Percentiles rank a stretch among this genome's conserved stretches.
Conservation (phyloP, 2,329 filamentous ascomycete genomes). For the Fonsecaea nubica region DNA sequence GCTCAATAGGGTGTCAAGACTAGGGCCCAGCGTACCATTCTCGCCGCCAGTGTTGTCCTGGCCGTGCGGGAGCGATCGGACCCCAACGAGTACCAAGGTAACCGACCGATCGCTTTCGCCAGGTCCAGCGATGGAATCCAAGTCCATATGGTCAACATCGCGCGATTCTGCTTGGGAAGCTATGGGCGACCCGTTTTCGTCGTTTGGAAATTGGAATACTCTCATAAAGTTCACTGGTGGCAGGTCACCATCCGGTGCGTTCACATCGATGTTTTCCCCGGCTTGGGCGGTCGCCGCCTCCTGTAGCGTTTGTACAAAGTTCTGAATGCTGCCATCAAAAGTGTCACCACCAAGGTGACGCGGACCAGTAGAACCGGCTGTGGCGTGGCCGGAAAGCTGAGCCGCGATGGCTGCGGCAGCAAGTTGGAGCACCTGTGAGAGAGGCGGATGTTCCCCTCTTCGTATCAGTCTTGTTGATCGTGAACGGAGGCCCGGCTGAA, state of each 20-base stretch:
- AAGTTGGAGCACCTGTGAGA: constrained; percentile 67
- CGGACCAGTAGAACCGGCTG: constrained; percentile 62
- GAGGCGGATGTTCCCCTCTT: constrained; percentile 66
- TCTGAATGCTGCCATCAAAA: constrained; percentile 67
- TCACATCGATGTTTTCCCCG: constrained; percentile 49
- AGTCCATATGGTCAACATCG: constrained; percentile 47
- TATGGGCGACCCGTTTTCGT: constrained; percentile 45
- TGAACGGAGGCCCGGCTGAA: constrained; percentile 56
- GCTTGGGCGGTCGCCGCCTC: constrained; percentile 66
- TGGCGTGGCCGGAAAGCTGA: constrained; percentile 67
- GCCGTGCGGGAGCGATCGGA: constrained; percentile 66
- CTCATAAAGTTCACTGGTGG: constrained; percentile 71
- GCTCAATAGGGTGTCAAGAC: constrained; percentile 54
- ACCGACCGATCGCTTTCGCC: constrained; percentile 64
- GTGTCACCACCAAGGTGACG: constrained; percentile 61
- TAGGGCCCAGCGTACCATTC: constrained; percentile 44
- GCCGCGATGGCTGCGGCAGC: constrained; percentile 70
- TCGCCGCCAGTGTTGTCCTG: constrained; percentile 53
- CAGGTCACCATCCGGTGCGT: constrained; percentile 51
- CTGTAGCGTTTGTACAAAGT: constrained; percentile 67
- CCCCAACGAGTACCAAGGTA: constrained; percentile 73
- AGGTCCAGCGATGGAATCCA: constrained; percentile 51
- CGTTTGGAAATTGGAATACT: constrained; percentile 71
- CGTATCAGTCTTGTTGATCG: constrained; percentile 60
- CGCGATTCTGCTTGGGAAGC: constrained; percentile 41